Evolutionary conservation across 352 stramenopile species (phyloP), one percentile per base, ranked within the genome.

Genomic region (Globisporangium abappressorium): DNA sequence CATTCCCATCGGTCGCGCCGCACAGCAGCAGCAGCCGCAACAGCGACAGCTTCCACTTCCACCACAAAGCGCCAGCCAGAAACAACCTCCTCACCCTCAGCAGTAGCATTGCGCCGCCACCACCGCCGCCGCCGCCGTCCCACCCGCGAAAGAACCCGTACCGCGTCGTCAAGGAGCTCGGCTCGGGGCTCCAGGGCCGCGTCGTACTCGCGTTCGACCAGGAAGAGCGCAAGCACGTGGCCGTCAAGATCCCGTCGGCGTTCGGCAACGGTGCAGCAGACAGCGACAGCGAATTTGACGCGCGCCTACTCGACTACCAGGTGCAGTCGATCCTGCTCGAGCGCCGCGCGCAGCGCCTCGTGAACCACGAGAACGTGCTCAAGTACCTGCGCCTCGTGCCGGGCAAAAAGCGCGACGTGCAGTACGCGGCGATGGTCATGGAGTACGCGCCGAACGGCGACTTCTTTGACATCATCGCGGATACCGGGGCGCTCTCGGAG

Each of bases 401-500:
- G 2, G 79, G 77, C 64, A 77, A 71, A 59, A 83, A 84, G 57
- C 69, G 69, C 22, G 63, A 67, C 57, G 77, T 77, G 63, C 65
- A 83, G 33, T 90, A 87, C 64, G 68, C 89, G 43, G 86, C 85
- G 11, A 70, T 97, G 55, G 81, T 94, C 49, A 85, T 91, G 38
- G 87, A 97, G 67, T 92, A 89, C 60, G 82, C 86, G 3, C 72
- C 73, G 0, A 85, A 91, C 22, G 89, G 90, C 57, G 90, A 97
- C 67, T 69, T 97, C 56, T 97, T 96, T 68, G 85, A 96, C 69
- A 75, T 94, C 57, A 76, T 96, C 46, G 85, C 90, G 20, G 70
- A 84, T 60, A 88, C 71, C 0, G 86, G 89, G 47, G 70, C 81
- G 18, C 80, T 97, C 18, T 65, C 78, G 0, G 84, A 94, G 62